phyloP scores from a whole-genome alignment of 345 rosid genomes.

The Gossypioides kirkii region DNA sequence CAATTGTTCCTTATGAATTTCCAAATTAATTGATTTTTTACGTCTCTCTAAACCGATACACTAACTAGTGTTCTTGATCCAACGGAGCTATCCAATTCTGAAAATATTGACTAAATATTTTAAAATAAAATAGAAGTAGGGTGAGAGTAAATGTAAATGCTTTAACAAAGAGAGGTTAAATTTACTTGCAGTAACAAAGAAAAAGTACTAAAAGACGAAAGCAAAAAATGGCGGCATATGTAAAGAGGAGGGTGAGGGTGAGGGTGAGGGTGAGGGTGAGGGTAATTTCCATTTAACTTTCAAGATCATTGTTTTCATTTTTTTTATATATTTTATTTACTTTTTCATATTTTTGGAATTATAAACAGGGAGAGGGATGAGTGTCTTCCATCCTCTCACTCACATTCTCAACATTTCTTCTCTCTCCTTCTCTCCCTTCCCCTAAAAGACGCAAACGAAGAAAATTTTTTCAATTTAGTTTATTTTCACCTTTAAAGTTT shows the following conservation, averaged over 20 bases:
- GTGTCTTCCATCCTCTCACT: slow-evolving; percentile 8
- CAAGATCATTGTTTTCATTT: background rate
- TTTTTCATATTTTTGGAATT: slow-evolving; percentile 18
- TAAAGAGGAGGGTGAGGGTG: background rate
- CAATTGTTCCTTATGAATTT: no score
- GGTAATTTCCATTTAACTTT: slow-evolving; percentile 10
- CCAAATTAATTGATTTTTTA: no score
- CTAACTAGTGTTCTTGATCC: no score
- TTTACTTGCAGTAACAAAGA: background rate
- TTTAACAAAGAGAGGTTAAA: background rate
- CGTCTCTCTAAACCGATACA: no score
- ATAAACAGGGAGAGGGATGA: slow-evolving; percentile 28
- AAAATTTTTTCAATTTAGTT: no score
- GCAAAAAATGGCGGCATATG: background rate
- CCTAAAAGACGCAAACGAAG: slow-evolving; percentile 10
- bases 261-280: background rate
- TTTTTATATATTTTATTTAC: background rate
- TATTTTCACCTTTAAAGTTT: background rate
- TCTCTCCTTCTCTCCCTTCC: slow-evolving; percentile 18
- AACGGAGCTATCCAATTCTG: no score
- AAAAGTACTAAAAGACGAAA: background rate
- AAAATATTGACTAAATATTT: no score
- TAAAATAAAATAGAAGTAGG: no score
- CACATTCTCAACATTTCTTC: slow-evolving; percentile 17
- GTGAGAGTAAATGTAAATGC: no score